These are phyloP conservation scores for Tolypocladium tundrense DNA, from an alignment of 2,329 filamentous ascomycete genomes.

Conservation along the genomic window DNA sequence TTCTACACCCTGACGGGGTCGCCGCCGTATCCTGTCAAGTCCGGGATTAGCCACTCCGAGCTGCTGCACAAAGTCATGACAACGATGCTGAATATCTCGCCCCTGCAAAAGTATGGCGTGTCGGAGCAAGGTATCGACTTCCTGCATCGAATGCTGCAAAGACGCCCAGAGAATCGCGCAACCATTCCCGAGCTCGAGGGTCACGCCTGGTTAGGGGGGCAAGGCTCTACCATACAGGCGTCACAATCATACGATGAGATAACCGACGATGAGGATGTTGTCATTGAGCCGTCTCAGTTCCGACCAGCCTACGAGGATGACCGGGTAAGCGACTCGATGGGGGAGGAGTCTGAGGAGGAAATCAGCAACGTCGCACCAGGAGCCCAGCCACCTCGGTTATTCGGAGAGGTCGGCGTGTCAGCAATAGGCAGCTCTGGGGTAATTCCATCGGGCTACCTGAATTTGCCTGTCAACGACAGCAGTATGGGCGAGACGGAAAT, in stretches of 20 bases:
- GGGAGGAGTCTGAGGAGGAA: slow-evolving; percentile 71
- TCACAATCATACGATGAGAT: slow-evolving; percentile 50
- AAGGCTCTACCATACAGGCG: slow-evolving; percentile 16
- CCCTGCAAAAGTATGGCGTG: slow-evolving; percentile 48
- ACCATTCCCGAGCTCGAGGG: slow-evolving; percentile 59
- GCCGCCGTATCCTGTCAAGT: slow-evolving; percentile 72
- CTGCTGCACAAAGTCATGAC: slow-evolving; percentile 85
- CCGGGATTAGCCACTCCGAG: slow-evolving; percentile 65
- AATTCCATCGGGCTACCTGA: slow-evolving; percentile 36
- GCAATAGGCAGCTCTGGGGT: slow-evolving; percentile 43
- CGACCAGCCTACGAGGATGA: slow-evolving; percentile 23
- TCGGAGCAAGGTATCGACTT: slow-evolving; percentile 64
- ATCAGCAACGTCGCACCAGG: slow-evolving; percentile 57
- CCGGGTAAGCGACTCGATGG: slow-evolving; percentile 30
- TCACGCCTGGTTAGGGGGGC: slow-evolving; percentile 60
- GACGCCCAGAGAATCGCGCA: slow-evolving; percentile 67
- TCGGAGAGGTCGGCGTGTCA: slow-evolving; percentile 45
- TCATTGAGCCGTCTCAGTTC: slow-evolving; percentile 51
- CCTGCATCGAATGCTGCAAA: slow-evolving; percentile 66
- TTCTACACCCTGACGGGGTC: slow-evolving; percentile 74
- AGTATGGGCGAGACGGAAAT: slow-evolving; percentile 30
- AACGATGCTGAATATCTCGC: slow-evolving; percentile 53
- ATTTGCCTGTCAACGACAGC: slow-evolving; percentile 33
- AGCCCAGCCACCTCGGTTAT: slow-evolving; percentile 31
- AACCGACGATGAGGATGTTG: slow-evolving; percentile 48